Conservation (phyloP, 2,329 filamentous ascomycete genomes). For the Ascochyta rabiei region DNA sequence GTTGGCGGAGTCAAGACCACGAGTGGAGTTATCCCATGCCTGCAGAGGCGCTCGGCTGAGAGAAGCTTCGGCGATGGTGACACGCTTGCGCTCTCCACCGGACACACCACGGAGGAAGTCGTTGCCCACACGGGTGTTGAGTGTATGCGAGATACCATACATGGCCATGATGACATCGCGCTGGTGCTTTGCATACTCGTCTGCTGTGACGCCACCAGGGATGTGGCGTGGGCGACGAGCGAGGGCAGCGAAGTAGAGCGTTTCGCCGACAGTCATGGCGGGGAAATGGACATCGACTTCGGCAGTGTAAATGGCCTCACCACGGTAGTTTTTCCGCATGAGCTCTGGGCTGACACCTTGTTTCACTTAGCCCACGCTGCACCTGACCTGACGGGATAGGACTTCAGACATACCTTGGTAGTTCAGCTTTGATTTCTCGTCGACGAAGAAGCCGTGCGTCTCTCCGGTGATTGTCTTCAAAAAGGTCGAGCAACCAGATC, state of each 20-base stretch:
- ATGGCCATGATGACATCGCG: slow-evolving; percentile 70
- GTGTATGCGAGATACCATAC: slow-evolving; percentile 74
- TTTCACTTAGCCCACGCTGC: slow-evolving; percentile 13
- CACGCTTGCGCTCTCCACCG: slow-evolving; percentile 79
- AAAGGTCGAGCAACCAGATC: slow-evolving; percentile 77
- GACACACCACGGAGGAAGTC: slow-evolving; percentile 77
- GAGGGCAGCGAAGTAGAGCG: slow-evolving; percentile 75
- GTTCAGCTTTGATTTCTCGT: slow-evolving; percentile 75
- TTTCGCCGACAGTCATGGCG: slow-evolving; percentile 77
- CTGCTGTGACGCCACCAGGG: slow-evolving; percentile 62
- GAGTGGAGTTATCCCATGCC: slow-evolving; percentile 80
- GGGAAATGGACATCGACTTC: slow-evolving; percentile 85
- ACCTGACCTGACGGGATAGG: no score
- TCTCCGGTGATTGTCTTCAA: slow-evolving; percentile 85
- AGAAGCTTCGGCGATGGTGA: slow-evolving; percentile 80
- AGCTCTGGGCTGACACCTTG: slow-evolving; percentile 69
- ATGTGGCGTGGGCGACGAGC: slow-evolving; percentile 69
- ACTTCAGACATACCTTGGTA: slow-evolving; percentile 67
- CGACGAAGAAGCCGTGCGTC: slow-evolving; percentile 78
- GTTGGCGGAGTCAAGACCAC: slow-evolving; percentile 76
- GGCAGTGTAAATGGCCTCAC: slow-evolving; percentile 85
- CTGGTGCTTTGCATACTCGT: slow-evolving; percentile 65
- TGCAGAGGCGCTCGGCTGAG: slow-evolving; percentile 67
- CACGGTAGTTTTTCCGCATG: slow-evolving; percentile 79
- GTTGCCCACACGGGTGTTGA: slow-evolving; percentile 75